phyloP scores from a whole-genome alignment of 768 basidiomycete genomes.

The Suillus weaverae region DNA sequence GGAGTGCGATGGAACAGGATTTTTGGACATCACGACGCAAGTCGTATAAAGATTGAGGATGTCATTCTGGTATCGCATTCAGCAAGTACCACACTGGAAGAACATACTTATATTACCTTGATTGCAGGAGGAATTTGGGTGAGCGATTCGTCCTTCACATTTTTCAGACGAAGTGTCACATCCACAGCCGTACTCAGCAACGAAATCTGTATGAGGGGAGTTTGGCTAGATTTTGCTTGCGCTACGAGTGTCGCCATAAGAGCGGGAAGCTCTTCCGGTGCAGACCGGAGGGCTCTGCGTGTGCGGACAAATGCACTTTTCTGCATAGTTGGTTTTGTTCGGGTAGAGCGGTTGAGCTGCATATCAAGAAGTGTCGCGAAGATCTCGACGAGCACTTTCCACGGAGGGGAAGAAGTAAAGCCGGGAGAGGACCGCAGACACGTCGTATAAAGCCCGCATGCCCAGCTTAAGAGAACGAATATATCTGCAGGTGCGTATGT shows the following conservation, averaged over 20 bases:
- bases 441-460: slow-evolving; percentile 58
- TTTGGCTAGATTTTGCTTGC: slow-evolving; percentile 48
- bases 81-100: background rate
- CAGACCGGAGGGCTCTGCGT: slow-evolving; percentile 68
- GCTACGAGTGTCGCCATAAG: slow-evolving; percentile 57
- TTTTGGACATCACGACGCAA: slow-evolving; percentile 68
- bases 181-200: slow-evolving; percentile 70
- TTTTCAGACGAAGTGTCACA: slow-evolving; percentile 68
- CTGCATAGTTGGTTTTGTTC: slow-evolving; percentile 58
- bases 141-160: slow-evolving; percentile 43
- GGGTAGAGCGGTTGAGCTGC: slow-evolving; percentile 50
- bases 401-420: slow-evolving; percentile 48
- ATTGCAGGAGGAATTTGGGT: slow-evolving; percentile 44
- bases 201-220: slow-evolving; percentile 41
- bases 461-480: slow-evolving; percentile 74
- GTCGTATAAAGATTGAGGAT: slow-evolving; percentile 61
- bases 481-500: slow-evolving; percentile 59
- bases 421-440: slow-evolving; percentile 46
- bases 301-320: slow-evolving; percentile 60
- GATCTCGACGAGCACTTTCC: slow-evolving; percentile 51
- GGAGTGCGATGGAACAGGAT: slow-evolving; percentile 55
- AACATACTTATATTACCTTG: slow-evolving; percentile 39
- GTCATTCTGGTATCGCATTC: slow-evolving; percentile 41
- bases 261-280: slow-evolving; percentile 46
- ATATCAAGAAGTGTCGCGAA: slow-evolving; percentile 62